A percentile compares a stretch with the other conserved stretches of the same genome.
Evolutionary conservation across 768 basidiomycete species (phyloP).

Genomic region (Royoungia palumana): DNA sequence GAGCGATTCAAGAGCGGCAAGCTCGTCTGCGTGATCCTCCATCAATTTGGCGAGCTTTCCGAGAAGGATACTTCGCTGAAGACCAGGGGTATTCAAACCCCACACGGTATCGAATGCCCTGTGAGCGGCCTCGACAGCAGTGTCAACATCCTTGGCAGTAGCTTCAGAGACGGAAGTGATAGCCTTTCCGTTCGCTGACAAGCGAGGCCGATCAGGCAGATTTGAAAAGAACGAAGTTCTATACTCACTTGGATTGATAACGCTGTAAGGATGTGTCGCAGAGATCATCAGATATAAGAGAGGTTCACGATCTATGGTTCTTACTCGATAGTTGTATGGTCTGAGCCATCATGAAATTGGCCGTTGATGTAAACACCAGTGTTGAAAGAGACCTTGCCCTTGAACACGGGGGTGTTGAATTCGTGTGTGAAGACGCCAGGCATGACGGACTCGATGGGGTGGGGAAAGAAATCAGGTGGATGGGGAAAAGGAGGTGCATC

Average conservation of each 20-base stretch:
- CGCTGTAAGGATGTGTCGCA: conserved; percentile 32
- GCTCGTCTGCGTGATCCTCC: conserved; percentile 55
- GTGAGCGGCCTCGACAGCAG: conserved; percentile 66
- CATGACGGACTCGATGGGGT: conserved; percentile 31
- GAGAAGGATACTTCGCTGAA: conserved; percentile 52
- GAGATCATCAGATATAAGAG: background rate
- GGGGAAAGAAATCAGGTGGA: background rate
- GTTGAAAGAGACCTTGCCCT: conserved; percentile 51
- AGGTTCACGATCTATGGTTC: conserved; percentile 19
- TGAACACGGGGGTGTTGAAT: conserved; percentile 54
- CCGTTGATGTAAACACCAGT: conserved; percentile 75
- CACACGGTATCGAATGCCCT: conserved; percentile 60
- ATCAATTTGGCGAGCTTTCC: conserved; percentile 63
- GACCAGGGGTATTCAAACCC: conserved; percentile 60
- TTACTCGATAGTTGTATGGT: conserved; percentile 66
- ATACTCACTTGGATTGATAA: conserved; percentile 53
- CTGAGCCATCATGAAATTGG: conserved; percentile 57
- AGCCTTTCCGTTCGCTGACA: conserved; percentile 58
- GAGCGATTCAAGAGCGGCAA: conserved; percentile 72
- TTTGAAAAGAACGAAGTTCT: background rate
- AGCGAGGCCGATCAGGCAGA: background rate
- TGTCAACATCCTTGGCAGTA: conserved; percentile 68
- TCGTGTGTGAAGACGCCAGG: conserved; percentile 43
- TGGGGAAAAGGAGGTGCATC: conserved; percentile 12
- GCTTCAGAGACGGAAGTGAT: conserved; percentile 56